Percentiles rank a stretch among this genome's conserved stretches.
Evolutionary conservation across 805 yeast genomes (phyloP).

Genomic region (Hermanozyma aechmeae): DNA sequence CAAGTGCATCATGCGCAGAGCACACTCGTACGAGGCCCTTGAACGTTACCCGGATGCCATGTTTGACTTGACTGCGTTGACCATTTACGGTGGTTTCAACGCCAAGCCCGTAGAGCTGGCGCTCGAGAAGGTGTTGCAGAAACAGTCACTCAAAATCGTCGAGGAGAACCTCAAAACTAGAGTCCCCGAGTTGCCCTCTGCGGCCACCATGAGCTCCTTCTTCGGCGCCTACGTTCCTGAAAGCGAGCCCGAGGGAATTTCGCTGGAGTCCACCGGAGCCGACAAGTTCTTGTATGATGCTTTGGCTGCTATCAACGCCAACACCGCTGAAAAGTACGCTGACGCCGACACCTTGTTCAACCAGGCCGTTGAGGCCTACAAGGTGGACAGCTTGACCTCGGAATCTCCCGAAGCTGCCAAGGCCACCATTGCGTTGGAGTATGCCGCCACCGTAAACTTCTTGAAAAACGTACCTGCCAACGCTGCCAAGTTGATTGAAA

Average conservation of each 20-base stretch:
- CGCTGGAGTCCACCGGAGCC: constrained; percentile 47
- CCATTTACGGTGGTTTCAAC: constrained; percentile 76
- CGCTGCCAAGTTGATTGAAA: constrained; percentile 56
- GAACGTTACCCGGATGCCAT: constrained; percentile 77
- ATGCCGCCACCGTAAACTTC: constrained; percentile 74
- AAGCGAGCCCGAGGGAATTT: constrained; percentile 37
- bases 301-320: constrained; percentile 41
- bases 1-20: constrained; percentile 89
- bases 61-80: constrained; percentile 83
- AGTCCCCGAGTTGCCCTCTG: constrained; percentile 61
- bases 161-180: constrained; percentile 46
- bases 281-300: constrained; percentile 61
- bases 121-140: constrained; percentile 79
- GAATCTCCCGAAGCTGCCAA: constrained; percentile 29
- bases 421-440: constrained; percentile 71
- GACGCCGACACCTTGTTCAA: constrained; percentile 48
- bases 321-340: constrained; percentile 51
- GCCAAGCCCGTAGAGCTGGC: constrained; percentile 70
- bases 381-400: constrained; percentile 20
- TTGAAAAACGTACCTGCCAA: constrained; percentile 62
- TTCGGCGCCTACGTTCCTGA: constrained; percentile 75
- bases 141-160: constrained; percentile 67
- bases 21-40: constrained; percentile 78
- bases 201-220: constrained; percentile 77
- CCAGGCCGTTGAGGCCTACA: constrained; percentile 49